Percentiles rank a stretch among this genome's conserved stretches.
Evolutionary conservation across 306 rosid species (phyloP).

Genomic region (Abrus pulchellus): DNA sequence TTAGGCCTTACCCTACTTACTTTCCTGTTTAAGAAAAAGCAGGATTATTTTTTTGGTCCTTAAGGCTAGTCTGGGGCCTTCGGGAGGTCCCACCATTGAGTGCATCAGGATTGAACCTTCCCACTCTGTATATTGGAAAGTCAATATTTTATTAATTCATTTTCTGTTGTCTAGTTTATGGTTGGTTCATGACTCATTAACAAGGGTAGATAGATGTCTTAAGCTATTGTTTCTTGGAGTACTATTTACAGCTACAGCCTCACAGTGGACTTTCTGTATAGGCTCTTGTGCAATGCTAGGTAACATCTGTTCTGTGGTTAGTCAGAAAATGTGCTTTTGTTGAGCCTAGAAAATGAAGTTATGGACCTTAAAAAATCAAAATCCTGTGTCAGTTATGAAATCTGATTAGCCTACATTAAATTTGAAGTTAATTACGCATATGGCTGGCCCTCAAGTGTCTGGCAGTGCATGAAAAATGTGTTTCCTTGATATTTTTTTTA

Average conservation of each 20-base stretch:
- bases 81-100: background rate
- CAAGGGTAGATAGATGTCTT: background rate
- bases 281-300: background rate
- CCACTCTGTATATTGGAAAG: background rate
- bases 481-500: background rate
- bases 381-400: background rate
- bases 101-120: background rate
- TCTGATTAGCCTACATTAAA: background rate
- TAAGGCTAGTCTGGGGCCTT: background rate
- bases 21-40: background rate
- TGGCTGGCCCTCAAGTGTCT: background rate
- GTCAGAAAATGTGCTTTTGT: background rate
- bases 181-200: background rate
- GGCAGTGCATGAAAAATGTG: background rate
- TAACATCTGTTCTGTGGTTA: background rate
- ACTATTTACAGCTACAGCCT: background rate
- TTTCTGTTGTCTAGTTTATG: background rate
- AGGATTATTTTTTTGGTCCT: background rate
- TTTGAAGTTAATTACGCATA: background rate
- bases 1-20: background rate
- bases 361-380: constrained; percentile 7
- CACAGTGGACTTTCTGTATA: background rate
- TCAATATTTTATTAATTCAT: background rate
- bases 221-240: background rate
- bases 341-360: background rate